phyloP scores from a whole-genome alignment of 2,329 filamentous ascomycete genomes.

The Botrytis paeoniae region DNA sequence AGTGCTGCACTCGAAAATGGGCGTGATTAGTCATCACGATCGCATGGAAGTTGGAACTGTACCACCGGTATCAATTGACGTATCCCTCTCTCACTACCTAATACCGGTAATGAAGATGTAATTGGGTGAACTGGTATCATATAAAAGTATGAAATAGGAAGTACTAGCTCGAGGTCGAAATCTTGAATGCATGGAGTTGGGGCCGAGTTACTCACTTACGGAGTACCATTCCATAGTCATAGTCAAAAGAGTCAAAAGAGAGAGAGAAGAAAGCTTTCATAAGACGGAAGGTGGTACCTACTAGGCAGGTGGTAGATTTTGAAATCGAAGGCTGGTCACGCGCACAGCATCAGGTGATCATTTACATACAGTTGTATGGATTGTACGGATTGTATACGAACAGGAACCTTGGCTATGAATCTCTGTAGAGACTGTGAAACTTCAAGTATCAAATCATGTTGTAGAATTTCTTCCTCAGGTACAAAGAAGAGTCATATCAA shows the following conservation, averaged over 20 bases:
- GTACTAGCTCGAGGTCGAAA: not conserved
- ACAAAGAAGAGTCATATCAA: conserved; percentile 6
- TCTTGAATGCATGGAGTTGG: not conserved
- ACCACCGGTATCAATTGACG: not conserved
- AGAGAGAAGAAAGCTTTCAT: not conserved
- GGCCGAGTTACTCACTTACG: not conserved
- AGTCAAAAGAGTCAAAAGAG: not conserved
- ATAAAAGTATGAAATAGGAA: not conserved
- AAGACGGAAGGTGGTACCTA: not conserved
- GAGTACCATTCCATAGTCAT: not conserved
- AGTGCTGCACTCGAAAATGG: not conserved
- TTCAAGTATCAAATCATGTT: not conserved
- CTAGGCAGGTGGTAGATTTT: not conserved
- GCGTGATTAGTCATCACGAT: conserved; percentile 4
- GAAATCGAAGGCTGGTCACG: not conserved
- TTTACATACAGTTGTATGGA: not conserved
- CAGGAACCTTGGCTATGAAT: not conserved
- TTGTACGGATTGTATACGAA: not conserved
- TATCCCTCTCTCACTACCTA: not conserved
- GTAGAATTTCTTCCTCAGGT: not conserved
- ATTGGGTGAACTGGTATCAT: too few relatives aligned
- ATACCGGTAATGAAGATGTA: not conserved
- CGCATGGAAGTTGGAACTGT: not conserved
- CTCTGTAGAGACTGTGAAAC: not conserved
- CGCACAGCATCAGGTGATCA: not conserved